Conservation (phyloP, 352 stramenopile species). For the Pelagophyceae sp. region DNA sequence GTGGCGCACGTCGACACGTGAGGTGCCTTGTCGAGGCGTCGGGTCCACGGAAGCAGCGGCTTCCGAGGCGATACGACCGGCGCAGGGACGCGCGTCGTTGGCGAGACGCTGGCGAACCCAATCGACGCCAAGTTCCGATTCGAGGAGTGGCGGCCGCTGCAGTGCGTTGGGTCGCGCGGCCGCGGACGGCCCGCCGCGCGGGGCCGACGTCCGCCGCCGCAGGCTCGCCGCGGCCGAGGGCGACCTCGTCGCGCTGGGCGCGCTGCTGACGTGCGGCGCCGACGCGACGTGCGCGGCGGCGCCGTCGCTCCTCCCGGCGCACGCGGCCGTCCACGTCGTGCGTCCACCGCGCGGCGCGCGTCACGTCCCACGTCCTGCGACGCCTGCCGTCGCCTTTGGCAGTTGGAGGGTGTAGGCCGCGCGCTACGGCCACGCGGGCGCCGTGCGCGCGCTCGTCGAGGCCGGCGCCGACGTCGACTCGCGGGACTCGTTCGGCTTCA, state of each 20-base stretch:
- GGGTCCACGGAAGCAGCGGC: too few relatives aligned
- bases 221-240: conserved; percentile 17
- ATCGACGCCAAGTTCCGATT: conserved; percentile 11
- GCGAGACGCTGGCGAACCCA: neutral
- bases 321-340: conserved; percentile 21
- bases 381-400: too few relatives aligned
- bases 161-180: too few relatives aligned
- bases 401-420: too few relatives aligned
- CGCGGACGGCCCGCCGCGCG: too few relatives aligned
- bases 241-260: neutral
- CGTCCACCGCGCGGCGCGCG: too few relatives aligned
- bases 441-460: conserved; percentile 15
- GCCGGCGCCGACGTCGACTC: conserved; percentile 15
- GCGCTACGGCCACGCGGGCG: conserved; percentile 9
- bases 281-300: neutral
- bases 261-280: conserved; percentile 16
- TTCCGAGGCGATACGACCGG: too few relatives aligned
- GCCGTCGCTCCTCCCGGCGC: neutral
- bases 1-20: neutral
- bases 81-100: neutral
- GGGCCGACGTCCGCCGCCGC: too few relatives aligned
- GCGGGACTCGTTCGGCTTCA: conserved; percentile 18
- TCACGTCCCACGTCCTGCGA: too few relatives aligned
- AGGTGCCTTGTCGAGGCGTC: neutral
- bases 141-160: conserved; percentile 24